Conservation (phyloP, 192 early-diverging fungal genomes). For the Cladochytrium replicatum region DNA sequence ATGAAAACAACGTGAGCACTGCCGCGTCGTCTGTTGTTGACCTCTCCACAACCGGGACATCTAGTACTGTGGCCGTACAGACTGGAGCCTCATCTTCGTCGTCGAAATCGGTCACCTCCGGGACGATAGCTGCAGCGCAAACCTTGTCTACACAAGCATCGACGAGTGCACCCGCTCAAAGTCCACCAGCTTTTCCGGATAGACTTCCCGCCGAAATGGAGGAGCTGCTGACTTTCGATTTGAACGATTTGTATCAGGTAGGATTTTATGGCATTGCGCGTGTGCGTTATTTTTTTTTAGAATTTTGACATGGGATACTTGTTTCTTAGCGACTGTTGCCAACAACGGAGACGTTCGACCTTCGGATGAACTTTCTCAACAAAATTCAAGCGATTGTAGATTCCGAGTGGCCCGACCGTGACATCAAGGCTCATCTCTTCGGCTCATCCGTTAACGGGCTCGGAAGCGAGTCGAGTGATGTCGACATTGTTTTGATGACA, state of each 20-base stretch:
- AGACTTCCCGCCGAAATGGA: constrained; percentile 5
- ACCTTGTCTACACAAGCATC: too few species aligned
- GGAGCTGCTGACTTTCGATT: constrained; percentile 12
- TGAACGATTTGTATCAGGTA: constrained; percentile 18
- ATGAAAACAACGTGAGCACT: too few species aligned
- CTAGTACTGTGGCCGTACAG: too few species aligned
- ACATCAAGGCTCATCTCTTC: constrained; percentile 76
- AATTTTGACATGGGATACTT: background rate
- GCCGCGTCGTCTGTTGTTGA: too few species aligned
- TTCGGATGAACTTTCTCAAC: constrained; percentile 52
- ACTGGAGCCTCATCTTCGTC: too few species aligned
- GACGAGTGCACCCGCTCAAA: too few species aligned
- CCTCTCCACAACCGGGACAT: too few species aligned
- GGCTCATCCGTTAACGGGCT: constrained; percentile 88
- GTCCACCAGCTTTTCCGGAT: background rate
- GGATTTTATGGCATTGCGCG: background rate
- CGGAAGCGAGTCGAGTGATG: constrained; percentile 72
- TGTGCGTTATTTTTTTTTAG: background rate
- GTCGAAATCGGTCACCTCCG: too few species aligned
- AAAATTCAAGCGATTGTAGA: constrained; percentile 76
- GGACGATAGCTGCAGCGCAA: too few species aligned
- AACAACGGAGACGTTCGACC: constrained; percentile 14
- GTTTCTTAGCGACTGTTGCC: constrained; percentile 5
- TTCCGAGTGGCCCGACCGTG: constrained; percentile 68
- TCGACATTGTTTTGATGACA: constrained; percentile 90